These are phyloP conservation scores for Centrapalus pauciflorus DNA, from an alignment of 129 eudicot species.

Conservation along the genomic window DNA sequence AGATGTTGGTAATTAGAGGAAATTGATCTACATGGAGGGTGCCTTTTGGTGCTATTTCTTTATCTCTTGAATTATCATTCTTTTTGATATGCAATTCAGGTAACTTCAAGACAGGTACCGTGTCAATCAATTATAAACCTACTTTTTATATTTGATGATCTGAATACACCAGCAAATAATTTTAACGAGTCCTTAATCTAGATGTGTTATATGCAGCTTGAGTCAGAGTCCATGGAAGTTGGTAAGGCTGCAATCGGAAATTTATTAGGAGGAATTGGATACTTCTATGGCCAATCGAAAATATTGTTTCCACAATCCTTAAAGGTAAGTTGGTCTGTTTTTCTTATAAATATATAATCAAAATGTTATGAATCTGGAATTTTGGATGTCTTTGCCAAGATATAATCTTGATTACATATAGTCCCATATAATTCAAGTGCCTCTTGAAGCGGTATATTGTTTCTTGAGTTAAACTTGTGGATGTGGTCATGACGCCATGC, in stretches of 20 bases:
- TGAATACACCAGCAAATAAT: background rate
- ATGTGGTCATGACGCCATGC: too few species aligned
- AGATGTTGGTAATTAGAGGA: too few species aligned
- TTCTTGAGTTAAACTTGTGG: background rate
- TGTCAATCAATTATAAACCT: background rate
- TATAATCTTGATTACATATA: background rate
- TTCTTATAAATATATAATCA: background rate
- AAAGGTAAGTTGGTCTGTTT: constrained; percentile 40
- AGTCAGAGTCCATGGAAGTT: constrained; percentile 49
- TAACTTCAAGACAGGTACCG: background rate
- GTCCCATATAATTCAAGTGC: constrained; percentile 1
- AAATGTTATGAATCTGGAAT: background rate
- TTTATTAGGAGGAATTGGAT: constrained; percentile 91
- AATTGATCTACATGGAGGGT: background rate
- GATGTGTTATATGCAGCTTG: constrained; percentile 48
- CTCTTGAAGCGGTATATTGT: background rate
- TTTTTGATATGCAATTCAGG: background rate
- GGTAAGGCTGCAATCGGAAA: constrained; percentile 88
- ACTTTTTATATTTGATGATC: background rate
- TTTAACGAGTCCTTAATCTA: background rate
- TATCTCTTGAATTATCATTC: background rate
- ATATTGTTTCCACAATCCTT: constrained; percentile 62
- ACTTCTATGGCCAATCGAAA: constrained; percentile 92
- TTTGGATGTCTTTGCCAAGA: background rate
- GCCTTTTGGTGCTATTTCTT: background rate